Evolutionary conservation across 306 rosid genomes (phyloP).

Genomic region (Rosa persica): DNA sequence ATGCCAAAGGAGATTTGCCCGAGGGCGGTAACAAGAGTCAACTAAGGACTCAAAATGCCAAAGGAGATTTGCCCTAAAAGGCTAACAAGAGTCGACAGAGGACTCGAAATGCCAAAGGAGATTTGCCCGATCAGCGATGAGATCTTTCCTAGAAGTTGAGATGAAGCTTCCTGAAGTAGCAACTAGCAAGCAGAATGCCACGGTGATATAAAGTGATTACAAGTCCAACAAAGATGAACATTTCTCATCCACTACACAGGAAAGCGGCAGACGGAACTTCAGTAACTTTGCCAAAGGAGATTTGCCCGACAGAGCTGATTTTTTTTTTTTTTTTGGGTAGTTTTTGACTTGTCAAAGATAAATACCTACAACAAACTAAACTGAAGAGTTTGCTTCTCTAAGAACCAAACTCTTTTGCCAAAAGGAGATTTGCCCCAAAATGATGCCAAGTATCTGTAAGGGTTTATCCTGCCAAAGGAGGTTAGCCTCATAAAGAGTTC

Average conservation of each 20-base stretch:
- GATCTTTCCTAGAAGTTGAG: constrained; percentile 24
- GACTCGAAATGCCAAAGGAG: constrained; percentile 95
- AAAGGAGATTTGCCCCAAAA: constrained; percentile 84
- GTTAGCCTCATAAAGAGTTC: constrained; percentile 22
- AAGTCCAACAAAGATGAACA: constrained; percentile 23
- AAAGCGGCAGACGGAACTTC: constrained; percentile 35
- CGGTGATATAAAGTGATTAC: constrained; percentile 36
- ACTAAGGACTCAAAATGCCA: constrained; percentile 63
- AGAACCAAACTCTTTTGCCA: constrained; percentile 52
- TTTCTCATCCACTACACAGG: constrained; percentile 25
- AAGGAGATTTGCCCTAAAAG: constrained; percentile 60
- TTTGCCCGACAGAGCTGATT: constrained; percentile 56
- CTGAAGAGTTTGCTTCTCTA: constrained; percentile 25
- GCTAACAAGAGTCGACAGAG: constrained; percentile 48
- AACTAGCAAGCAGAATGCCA: constrained; percentile 32
- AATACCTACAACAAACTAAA: constrained; percentile 5
- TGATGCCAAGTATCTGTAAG: constrained; percentile 30
- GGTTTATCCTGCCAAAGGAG: constrained; percentile 31
- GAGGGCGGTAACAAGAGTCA: constrained; percentile 46
- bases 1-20: constrained; percentile 66
- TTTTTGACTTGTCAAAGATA: constrained; percentile 29
- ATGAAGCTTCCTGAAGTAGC: constrained; percentile 25
- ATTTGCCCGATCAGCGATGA: constrained; percentile 68
- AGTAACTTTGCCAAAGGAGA: constrained; percentile 81
- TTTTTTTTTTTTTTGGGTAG: not conserved